phyloP scores from a whole-genome alignment of 192 early-diverging fungal genomes.

The Neocallimastix lanati region DNA sequence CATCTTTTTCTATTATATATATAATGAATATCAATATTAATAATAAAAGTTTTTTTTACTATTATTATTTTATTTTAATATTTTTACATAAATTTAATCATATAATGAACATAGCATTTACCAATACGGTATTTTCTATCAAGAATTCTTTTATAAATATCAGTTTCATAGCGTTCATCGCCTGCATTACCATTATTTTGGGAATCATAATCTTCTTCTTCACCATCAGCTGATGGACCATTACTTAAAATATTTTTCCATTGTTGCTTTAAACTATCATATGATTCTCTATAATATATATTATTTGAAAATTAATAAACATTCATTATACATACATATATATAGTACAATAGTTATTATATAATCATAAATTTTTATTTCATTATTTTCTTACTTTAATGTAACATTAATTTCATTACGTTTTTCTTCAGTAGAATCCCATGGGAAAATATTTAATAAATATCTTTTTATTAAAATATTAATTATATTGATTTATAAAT shows the following conservation, averaged over 20 bases:
- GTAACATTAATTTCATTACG: constrained; percentile 28
- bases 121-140: constrained; percentile 33
- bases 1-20: constrained; percentile 87
- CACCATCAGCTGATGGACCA: constrained; percentile 3
- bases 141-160: constrained; percentile 24
- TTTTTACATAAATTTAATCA: too few species aligned
- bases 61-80: too few species aligned
- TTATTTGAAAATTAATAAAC: too few species aligned
- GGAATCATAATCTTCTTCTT: background rate
- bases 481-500: too few species aligned
- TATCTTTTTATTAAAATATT: too few species aligned
- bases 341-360: too few species aligned
- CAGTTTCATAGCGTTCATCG: constrained; percentile 25
- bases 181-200: constrained; percentile 11
- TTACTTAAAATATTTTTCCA: constrained; percentile 23
- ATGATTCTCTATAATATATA: background rate
- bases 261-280: constrained; percentile 6
- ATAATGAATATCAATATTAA: too few species aligned
- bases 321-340: too few species aligned
- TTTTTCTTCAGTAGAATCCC: constrained; percentile 56
- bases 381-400: constrained; percentile 20
- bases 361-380: background rate
- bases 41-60: too few species aligned
- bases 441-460: constrained; percentile 65
- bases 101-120: too few species aligned